phyloP scores from a whole-genome alignment of 2,329 filamentous ascomycete genomes.

The Bipolaris victoriae region DNA sequence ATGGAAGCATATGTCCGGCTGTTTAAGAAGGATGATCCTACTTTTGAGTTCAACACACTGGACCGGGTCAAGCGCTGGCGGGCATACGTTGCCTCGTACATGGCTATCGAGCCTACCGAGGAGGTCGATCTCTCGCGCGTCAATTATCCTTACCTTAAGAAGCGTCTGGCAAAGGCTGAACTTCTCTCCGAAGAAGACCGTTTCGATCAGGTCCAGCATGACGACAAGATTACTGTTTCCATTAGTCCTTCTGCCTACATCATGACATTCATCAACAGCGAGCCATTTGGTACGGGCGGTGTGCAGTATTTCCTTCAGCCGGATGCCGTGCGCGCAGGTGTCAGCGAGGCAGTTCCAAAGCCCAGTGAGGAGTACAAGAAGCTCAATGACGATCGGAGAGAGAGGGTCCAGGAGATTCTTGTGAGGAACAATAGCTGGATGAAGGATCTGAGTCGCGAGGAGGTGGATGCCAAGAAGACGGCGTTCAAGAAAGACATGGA shows the following conservation, averaged over 20 bases:
- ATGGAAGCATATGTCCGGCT: conserved; percentile 77
- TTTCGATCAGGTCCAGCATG: conserved; percentile 38
- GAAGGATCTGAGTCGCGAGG: conserved; percentile 54
- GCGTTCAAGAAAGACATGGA: conserved; percentile 43
- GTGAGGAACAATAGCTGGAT: conserved; percentile 55
- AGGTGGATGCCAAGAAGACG: conserved; percentile 53
- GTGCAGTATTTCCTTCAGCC: conserved; percentile 52
- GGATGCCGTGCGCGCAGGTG: conserved; percentile 42
- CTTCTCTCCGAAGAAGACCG: conserved; percentile 42
- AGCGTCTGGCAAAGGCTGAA: conserved; percentile 46
- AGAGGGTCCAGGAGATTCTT: conserved; percentile 51
- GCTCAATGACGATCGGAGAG: conserved; percentile 38
- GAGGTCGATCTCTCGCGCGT: conserved; percentile 46
- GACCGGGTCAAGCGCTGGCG: conserved; percentile 75
- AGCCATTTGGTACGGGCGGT: conserved; percentile 40
- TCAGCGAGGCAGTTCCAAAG: conserved; percentile 43
- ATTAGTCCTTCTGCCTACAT: conserved; percentile 53
- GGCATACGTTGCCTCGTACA: conserved; percentile 93
- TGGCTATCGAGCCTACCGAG: conserved; percentile 81
- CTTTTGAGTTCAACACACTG: conserved; percentile 75
- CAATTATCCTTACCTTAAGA: conserved; percentile 52
- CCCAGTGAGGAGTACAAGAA: conserved; percentile 42
- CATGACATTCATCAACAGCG: conserved; percentile 52
- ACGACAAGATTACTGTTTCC: conserved; percentile 54
- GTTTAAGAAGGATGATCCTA: conserved; percentile 83